Conservation (phyloP, 352 stramenopile genomes). For the Albugo candida region DNA sequence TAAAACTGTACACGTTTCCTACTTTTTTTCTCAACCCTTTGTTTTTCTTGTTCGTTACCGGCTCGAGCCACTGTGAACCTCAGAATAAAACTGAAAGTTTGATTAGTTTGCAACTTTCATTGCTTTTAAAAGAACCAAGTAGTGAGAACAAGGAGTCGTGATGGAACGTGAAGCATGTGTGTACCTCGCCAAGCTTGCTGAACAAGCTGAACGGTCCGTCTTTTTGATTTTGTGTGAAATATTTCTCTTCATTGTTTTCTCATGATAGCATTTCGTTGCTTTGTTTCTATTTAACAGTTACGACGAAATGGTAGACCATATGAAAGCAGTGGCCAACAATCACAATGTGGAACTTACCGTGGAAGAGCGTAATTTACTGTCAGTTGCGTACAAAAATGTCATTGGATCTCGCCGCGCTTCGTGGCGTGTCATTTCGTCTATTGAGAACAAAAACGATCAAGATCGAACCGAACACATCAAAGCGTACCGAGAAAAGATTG, state of each 20-base stretch:
- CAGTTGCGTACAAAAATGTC: conserved; percentile 93
- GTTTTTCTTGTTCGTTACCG: too few relatives aligned
- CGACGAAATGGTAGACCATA: conserved; percentile 91
- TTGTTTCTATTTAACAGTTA: conserved; percentile 23
- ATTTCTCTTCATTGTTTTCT: not conserved
- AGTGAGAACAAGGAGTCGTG: too few relatives aligned
- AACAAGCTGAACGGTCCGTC: conserved; percentile 59
- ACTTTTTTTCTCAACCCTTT: too few relatives aligned
- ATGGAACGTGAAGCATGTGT: conserved; percentile 70
- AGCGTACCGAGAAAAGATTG: conserved; percentile 94
- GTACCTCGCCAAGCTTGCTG: conserved; percentile 65
- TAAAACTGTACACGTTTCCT: too few relatives aligned
- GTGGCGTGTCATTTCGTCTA: conserved; percentile 97
- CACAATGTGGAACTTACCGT: conserved; percentile 92
- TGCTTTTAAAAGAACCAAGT: too few relatives aligned
- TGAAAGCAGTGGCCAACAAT: conserved; percentile 96
- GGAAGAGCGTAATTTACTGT: conserved; percentile 97
- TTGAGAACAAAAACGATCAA: conserved; percentile 95
- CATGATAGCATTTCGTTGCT: not conserved
- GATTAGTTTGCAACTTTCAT: too few relatives aligned
- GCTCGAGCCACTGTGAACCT: too few relatives aligned
- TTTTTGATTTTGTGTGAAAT: not conserved
- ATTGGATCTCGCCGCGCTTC: conserved; percentile 95
- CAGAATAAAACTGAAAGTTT: too few relatives aligned
- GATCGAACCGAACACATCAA: conserved; percentile 74